Evolutionary conservation across 208 protist genomes (phyloP).

Genomic region (Herpetomonas tarakana): DNA sequence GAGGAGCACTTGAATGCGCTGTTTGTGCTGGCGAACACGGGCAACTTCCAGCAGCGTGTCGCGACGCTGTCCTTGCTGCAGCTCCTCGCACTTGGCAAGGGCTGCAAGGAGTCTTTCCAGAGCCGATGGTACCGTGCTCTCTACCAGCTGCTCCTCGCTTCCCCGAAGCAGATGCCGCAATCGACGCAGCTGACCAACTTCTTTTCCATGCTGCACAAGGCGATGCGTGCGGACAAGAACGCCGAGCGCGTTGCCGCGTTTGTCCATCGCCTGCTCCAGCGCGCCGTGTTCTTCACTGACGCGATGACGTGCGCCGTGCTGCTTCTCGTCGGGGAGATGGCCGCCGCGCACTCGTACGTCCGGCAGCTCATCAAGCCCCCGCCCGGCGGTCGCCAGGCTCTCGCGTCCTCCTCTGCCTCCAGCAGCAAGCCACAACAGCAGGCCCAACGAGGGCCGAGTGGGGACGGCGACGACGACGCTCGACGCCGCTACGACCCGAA

Average conservation of each 20-base stretch:
- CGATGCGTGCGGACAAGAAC: slow-evolving; percentile 77
- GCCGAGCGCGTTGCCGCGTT: slow-evolving; percentile 85
- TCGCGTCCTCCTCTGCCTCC: neutral
- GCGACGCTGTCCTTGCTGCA: slow-evolving; percentile 85
- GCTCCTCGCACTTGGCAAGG: slow-evolving; percentile 78
- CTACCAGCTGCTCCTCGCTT: slow-evolving; percentile 85
- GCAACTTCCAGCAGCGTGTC: slow-evolving; percentile 86
- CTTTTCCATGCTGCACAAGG: slow-evolving; percentile 90
- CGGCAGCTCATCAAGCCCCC: slow-evolving; percentile 33
- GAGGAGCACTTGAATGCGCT: slow-evolving; percentile 86
- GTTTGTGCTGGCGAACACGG: slow-evolving; percentile 87
- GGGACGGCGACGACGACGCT: neutral
- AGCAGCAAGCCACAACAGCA: neutral
- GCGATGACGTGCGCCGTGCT: slow-evolving; percentile 88
- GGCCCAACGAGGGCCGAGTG: neutral
- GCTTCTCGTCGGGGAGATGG: slow-evolving; percentile 84
- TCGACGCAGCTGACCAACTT: slow-evolving; percentile 87
- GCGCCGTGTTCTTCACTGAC: slow-evolving; percentile 78
- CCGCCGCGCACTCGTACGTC: slow-evolving; percentile 54
- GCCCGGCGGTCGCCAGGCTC: slow-evolving; percentile 11
- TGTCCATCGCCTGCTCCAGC: slow-evolving; percentile 88
- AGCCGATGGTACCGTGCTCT: slow-evolving; percentile 90
- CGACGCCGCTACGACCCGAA: slow-evolving; percentile 70
- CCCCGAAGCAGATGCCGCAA: slow-evolving; percentile 88
- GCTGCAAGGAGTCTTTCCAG: slow-evolving; percentile 53